A percentile compares a stretch with the other conserved stretches of the same genome.
phyloP scores from a whole-genome alignment of 257 asterid species.

The Lycium barbarum region DNA sequence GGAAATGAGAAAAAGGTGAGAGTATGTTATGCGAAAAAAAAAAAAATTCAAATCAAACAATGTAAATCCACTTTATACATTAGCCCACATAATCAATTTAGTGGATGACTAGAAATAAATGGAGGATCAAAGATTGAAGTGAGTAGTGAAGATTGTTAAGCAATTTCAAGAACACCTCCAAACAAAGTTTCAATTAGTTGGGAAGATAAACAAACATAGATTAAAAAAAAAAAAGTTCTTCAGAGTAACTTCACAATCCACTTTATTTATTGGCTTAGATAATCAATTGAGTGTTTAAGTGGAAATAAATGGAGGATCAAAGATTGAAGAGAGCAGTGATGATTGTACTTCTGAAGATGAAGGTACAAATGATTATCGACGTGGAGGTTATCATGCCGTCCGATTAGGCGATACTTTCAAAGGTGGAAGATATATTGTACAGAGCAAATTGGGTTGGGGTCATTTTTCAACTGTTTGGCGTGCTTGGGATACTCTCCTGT shows the following conservation, averaged over 20 bases:
- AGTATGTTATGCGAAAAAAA: too few species aligned
- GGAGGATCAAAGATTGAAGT: too few species aligned
- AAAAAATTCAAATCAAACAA: too few species aligned
- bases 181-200: conserved; percentile 1
- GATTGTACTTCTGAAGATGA: conserved; percentile 87
- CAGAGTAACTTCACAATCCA: background rate
- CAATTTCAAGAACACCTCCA: background rate
- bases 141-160: too few species aligned
- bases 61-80: too few species aligned
- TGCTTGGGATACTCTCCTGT: conserved; percentile 82
- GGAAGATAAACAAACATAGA: background rate
- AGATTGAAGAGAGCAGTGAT: conserved; percentile 52
- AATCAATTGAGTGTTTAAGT: background rate
- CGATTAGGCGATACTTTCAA: conserved; percentile 80
- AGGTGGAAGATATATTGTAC: conserved; percentile 81
- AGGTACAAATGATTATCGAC: conserved; percentile 88
- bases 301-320: too few species aligned
- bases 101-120: too few species aligned
- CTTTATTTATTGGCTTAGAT: background rate
- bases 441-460: conserved; percentile 97
- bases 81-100: too few species aligned
- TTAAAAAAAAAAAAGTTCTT: background rate
- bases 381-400: conserved; percentile 95
- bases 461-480: conserved; percentile 98
- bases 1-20: too few species aligned